A percentile compares a stretch with the other conserved stretches of the same genome.
Evolutionary conservation across 2,329 filamentous ascomycete genomes (phyloP).

Genomic region (Fusarium haematococcum): DNA sequence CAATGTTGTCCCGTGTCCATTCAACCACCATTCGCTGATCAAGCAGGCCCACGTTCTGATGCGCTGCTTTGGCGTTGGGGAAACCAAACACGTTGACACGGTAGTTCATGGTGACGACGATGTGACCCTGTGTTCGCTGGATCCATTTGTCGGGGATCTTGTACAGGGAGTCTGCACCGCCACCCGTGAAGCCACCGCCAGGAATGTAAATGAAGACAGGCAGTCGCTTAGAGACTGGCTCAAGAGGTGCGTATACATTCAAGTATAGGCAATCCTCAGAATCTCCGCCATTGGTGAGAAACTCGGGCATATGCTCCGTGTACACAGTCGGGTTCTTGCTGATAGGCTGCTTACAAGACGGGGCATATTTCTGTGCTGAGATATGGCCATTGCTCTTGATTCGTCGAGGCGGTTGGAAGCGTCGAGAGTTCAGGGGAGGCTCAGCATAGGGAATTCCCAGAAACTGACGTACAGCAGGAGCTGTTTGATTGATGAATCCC

Average conservation of each 20-base stretch:
- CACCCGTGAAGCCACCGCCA: slow-evolving; percentile 57
- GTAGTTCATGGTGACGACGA: slow-evolving; percentile 60
- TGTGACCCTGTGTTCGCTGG: slow-evolving; percentile 49
- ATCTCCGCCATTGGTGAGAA: slow-evolving; percentile 52
- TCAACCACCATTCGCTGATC: slow-evolving; percentile 42
- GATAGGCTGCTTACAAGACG: slow-evolving; percentile 47
- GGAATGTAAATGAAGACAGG: slow-evolving; percentile 42
- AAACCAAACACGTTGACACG: slow-evolving; percentile 55
- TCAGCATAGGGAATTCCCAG: slow-evolving; percentile 66
- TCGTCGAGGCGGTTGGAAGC: slow-evolving; percentile 54
- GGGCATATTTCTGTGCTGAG: slow-evolving; percentile 42
- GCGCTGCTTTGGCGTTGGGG: slow-evolving; percentile 43
- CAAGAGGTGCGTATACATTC: slow-evolving; percentile 49
- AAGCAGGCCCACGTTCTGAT: slow-evolving; percentile 36
- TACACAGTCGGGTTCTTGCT: slow-evolving; percentile 49
- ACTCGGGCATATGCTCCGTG: slow-evolving; percentile 51
- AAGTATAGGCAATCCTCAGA: slow-evolving; percentile 52
- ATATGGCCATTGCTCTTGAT: slow-evolving; percentile 39
- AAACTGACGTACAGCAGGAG: slow-evolving; percentile 27
- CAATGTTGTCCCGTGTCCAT: slow-evolving; percentile 44
- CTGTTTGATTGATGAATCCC: slow-evolving; percentile 28
- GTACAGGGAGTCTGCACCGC: slow-evolving; percentile 61
- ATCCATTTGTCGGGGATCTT: slow-evolving; percentile 53
- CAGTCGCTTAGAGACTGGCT: slow-evolving; percentile 26
- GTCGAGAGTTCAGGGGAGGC: slow-evolving; percentile 64